Evolutionary conservation across 2,329 filamentous ascomycete species (phyloP), one percentile per base, ranked within the genome.

Genomic region (Epicoccum sorghinum): DNA sequence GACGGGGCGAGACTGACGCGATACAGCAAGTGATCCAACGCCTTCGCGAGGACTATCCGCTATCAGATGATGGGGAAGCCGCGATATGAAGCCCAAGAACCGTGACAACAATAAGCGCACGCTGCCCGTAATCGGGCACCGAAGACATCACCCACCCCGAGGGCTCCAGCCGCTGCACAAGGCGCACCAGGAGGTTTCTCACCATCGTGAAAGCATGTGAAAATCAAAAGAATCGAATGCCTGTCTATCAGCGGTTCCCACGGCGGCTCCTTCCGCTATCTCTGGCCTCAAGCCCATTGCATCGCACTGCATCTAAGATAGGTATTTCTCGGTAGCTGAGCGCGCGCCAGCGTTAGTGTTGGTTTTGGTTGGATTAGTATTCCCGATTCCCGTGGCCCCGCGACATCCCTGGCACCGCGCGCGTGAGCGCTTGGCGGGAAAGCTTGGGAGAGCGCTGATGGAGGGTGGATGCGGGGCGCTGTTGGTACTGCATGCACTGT

Each of bases 1-100:
- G 9, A 2, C 14, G 23, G 7, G 14, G 10, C 7, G 33, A 4
- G 32, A 25, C 44, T 56, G 25, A 56, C 36, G 41, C 50, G 43
- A 27, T 51, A 49, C 52, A 81, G 79, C 79, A 77, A 64, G 76
- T 80, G 25, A 78, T 81, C 58, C 73, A 75, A 40, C 75, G 79
- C 51, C 66, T 81, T 14, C 71, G 78, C 43, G 68, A 70, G 39
- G 75, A 79, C 49, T 78, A 78, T 55, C 71, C 69, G 13, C 53
- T 62, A 27, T 66, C 66, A 4, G 60, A 60, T 12, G 66, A 69
- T n/a, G 71, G 62, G 25, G 67, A 68, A 27, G 62, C 62, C 45
- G 63, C 67, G 23, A n/a, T 33, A 37, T 50, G 37, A 24, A 14
- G 25, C 18, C 18, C 18, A 18, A 18, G 18, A 18, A 3, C 18